phyloP scores from a whole-genome alignment of 805 yeast genomes.

The Cyberlindnera maclurae region DNA sequence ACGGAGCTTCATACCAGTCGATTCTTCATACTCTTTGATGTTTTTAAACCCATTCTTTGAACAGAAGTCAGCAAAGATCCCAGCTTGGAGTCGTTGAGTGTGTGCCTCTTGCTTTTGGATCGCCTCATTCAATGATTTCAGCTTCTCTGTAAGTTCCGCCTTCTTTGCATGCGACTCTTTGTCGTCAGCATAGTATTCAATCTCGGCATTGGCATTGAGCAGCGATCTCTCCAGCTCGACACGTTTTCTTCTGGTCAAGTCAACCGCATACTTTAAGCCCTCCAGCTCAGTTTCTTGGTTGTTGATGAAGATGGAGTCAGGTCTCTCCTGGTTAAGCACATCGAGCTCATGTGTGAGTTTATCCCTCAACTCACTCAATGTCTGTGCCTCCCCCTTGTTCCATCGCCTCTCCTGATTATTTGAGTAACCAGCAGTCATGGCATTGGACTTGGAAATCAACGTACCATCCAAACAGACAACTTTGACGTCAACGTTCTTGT shows the following conservation, averaged over 20 bases:
- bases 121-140: conserved; percentile 18
- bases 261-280: conserved; percentile 39
- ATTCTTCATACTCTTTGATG: conserved; percentile 63
- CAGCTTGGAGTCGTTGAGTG: conserved; percentile 33
- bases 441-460: conserved; percentile 74
- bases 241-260: conserved; percentile 37
- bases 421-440: conserved; percentile 86
- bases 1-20: conserved; percentile 53
- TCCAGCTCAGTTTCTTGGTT: conserved; percentile 49
- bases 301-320: conserved; percentile 51
- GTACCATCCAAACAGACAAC: conserved; percentile 81
- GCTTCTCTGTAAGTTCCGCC: conserved; percentile 18
- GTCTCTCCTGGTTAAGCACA: conserved; percentile 37
- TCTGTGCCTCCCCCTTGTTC: conserved; percentile 64
- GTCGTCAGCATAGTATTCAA: conserved; percentile 37
- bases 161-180: conserved; percentile 25
- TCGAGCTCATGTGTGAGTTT: conserved; percentile 41
- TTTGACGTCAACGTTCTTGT: conserved; percentile 47
- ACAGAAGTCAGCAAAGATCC: conserved; percentile 50
- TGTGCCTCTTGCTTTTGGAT: conserved; percentile 24
- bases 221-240: conserved; percentile 37
- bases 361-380: conserved; percentile 42
- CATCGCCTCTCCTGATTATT: conserved; percentile 48
- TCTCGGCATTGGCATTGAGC: conserved; percentile 42
- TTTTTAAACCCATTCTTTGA: conserved; percentile 41